Percentiles rank a stretch among this genome's conserved stretches.
These are phyloP conservation scores for Corymbia calophylla DNA, from an alignment of 441 rosid genomes.

Conservation along the genomic window DNA sequence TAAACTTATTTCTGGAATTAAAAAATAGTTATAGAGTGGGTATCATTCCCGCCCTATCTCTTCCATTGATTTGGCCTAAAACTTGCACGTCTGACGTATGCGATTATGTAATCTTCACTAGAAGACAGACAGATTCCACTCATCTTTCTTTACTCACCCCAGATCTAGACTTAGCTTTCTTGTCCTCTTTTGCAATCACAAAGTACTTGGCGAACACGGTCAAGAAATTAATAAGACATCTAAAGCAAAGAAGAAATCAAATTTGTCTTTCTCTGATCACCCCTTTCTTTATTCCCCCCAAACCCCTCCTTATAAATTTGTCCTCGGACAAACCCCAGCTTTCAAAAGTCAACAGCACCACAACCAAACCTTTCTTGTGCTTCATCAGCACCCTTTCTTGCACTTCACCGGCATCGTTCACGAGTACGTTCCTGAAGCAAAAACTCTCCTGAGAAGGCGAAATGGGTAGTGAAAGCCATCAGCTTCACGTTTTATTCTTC, in stretches of 20 bases:
- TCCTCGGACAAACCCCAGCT: not conserved
- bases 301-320: not conserved
- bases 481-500: not conserved
- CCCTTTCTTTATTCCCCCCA: not conserved
- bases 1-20: too few species aligned
- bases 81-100: not conserved
- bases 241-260: too few species aligned
- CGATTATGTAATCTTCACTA: not conserved
- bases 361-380: not conserved
- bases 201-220: not conserved
- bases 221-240: too few species aligned
- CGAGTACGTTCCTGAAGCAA: not conserved
- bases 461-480: not conserved
- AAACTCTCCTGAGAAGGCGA: not conserved
- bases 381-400: not conserved
- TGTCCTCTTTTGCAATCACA: not conserved
- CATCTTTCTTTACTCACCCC: not conserved
- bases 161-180: not conserved
- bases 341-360: not conserved
- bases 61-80: too few species aligned
- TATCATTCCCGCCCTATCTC: too few species aligned
- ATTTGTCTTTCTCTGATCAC: too few species aligned
- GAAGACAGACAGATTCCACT: not conserved
- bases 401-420: not conserved
- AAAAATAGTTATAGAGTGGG: too few species aligned